Conservation (phyloP, 75 land plant species). For the Cunninghamia lanceolata region DNA sequence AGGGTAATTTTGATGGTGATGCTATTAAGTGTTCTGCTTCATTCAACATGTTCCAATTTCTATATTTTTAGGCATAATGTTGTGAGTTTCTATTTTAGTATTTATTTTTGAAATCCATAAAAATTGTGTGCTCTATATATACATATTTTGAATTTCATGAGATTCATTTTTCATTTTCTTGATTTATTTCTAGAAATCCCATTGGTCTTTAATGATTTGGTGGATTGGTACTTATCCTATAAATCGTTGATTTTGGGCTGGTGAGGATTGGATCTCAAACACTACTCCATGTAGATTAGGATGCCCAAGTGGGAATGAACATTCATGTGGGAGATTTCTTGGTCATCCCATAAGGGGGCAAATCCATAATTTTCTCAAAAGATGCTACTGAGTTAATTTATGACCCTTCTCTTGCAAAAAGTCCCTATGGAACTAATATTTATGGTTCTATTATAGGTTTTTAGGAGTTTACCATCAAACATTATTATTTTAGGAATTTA, state of each 20-base stretch:
- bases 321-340: no score
- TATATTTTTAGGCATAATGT: background rate
- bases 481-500: no score
- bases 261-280: background rate
- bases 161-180: background rate
- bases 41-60: background rate
- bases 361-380: no score
- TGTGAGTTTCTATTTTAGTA: background rate
- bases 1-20: background rate
- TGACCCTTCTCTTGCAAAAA: no score
- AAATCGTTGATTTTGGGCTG: background rate
- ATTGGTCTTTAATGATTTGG: background rate
- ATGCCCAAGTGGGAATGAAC: no score
- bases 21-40: constrained; percentile 5
- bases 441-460: no score
- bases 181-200: background rate
- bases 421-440: no score
- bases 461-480: no score
- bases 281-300: no score
- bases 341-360: no score
- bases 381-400: no score
- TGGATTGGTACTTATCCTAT: background rate
- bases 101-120: background rate
- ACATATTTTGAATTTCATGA: background rate
- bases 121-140: background rate